phyloP scores from a whole-genome alignment of 2,329 filamentous ascomycete species.

The Talaromyces atroroseus region DNA sequence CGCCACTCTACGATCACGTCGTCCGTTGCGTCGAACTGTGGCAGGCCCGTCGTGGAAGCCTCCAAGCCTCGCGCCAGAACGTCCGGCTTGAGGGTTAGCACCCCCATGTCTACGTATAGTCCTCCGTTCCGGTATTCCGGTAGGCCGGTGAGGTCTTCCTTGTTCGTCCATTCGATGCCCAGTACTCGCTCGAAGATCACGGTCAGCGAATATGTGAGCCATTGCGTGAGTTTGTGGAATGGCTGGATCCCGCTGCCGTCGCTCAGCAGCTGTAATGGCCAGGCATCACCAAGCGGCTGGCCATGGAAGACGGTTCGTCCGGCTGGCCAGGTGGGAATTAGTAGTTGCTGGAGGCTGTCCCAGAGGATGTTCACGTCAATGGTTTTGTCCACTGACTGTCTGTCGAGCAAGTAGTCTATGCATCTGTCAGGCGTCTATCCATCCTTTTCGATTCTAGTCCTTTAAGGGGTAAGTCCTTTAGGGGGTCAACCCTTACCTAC shows the following conservation, averaged over 20 bases:
- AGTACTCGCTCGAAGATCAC: constrained; percentile 56
- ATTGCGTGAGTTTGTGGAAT: constrained; percentile 50
- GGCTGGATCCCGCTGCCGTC: constrained; percentile 39
- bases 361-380: constrained; percentile 29
- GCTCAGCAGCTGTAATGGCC: constrained; percentile 36
- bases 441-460: neutral
- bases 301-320: constrained; percentile 39
- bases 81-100: constrained; percentile 47
- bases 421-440: constrained; percentile 30
- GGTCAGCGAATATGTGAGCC: constrained; percentile 68
- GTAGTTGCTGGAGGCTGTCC: constrained; percentile 39
- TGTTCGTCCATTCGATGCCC: constrained; percentile 48
- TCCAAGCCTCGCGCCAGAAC: constrained; percentile 27
- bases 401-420: constrained; percentile 33
- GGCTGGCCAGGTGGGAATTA: constrained; percentile 48
- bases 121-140: constrained; percentile 70
- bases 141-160: constrained; percentile 58
- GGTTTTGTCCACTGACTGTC: neutral
- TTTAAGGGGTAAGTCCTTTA: no score
- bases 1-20: constrained; percentile 63
- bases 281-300: constrained; percentile 46
- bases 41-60: constrained; percentile 39
- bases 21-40: constrained; percentile 53
- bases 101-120: constrained; percentile 57
- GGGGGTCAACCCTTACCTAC: no score